Evolutionary conservation across 768 basidiomycete genomes (phyloP).

Genomic region (Naganishia friedmannii): DNA sequence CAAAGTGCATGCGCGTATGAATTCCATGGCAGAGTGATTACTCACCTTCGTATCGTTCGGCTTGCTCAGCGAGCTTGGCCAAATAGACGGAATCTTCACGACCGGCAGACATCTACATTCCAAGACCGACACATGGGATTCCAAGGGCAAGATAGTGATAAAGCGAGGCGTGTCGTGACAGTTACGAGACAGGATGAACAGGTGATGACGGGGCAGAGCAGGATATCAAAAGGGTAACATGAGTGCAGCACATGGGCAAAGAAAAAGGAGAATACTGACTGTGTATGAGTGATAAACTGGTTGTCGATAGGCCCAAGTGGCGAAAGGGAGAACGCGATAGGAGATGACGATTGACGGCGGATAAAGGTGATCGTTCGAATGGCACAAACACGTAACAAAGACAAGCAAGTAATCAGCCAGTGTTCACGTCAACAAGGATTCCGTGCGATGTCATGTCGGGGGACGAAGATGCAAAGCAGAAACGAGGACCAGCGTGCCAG

Average conservation of each 20-base stretch:
- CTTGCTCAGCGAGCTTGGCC: conserved; percentile 99
- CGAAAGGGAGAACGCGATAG: neutral
- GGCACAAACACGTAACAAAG: neutral
- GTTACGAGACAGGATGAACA: neutral
- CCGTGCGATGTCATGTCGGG: neutral
- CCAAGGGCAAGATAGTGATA: neutral
- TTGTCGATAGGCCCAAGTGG: neutral
- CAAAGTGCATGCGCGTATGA: no score
- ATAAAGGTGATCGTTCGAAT: neutral
- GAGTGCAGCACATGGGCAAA: neutral
- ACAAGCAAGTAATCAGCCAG: conserved; percentile 6
- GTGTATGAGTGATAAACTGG: conserved; percentile 1
- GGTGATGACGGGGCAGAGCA: neutral
- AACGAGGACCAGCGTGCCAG: neutral
- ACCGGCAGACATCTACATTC: conserved; percentile 57
- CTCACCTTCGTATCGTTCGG: conserved; percentile 95
- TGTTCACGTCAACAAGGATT: neutral
- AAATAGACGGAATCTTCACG: conserved; percentile 99
- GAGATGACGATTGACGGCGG: neutral
- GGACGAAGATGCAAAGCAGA: neutral
- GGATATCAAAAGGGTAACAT: neutral
- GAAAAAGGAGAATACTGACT: neutral
- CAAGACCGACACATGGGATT: neutral
- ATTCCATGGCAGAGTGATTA: neutral
- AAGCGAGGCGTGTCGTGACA: neutral